A percentile compares a stretch with the other conserved stretches of the same genome.
These are phyloP conservation scores for Globisporangium takayamanum DNA, from an alignment of 352 stramenopile species.

Conservation along the genomic window DNA sequence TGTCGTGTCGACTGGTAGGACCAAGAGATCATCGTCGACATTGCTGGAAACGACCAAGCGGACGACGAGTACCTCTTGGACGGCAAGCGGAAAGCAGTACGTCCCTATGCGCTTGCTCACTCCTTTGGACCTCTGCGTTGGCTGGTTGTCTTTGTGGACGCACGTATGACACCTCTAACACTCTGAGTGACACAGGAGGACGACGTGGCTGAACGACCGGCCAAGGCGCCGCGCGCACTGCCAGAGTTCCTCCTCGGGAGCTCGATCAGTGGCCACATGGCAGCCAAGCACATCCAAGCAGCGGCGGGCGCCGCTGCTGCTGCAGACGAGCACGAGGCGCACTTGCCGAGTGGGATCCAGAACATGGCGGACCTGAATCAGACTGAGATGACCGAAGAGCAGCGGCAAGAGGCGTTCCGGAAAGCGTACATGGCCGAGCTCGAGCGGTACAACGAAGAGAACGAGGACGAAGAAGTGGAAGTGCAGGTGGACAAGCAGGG, in stretches of 20 bases:
- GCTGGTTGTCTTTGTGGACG: neutral
- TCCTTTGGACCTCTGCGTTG: neutral
- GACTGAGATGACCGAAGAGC: conserved; percentile 74
- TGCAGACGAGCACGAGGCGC: conserved; percentile 23
- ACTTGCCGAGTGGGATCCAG: conserved; percentile 33
- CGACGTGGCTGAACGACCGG: conserved; percentile 39
- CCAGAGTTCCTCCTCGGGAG: conserved; percentile 79
- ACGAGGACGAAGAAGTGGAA: conserved; percentile 71
- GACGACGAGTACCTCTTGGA: conserved; percentile 82
- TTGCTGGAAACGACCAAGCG: conserved; percentile 60
- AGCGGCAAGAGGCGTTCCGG: conserved; percentile 78
- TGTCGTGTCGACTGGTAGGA: conserved; percentile 20
- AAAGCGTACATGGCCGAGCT: conserved; percentile 77
- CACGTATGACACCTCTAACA: neutral
- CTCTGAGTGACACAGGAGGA: conserved; percentile 28
- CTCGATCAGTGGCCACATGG: conserved; percentile 84
- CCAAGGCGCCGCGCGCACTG: conserved; percentile 53
- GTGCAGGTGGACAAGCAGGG: conserved; percentile 76
- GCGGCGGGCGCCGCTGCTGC: conserved; percentile 18
- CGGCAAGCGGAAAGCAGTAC: conserved; percentile 54
- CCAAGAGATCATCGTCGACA: conserved; percentile 85
- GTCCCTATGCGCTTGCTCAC: neutral
- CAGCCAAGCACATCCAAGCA: conserved; percentile 66
- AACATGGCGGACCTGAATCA: conserved; percentile 49
- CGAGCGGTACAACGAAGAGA: conserved; percentile 84